A percentile compares a stretch with the other conserved stretches of the same genome.
Evolutionary conservation across 257 asterid genomes (phyloP).

Genomic region (Marsdenia floribunda): DNA sequence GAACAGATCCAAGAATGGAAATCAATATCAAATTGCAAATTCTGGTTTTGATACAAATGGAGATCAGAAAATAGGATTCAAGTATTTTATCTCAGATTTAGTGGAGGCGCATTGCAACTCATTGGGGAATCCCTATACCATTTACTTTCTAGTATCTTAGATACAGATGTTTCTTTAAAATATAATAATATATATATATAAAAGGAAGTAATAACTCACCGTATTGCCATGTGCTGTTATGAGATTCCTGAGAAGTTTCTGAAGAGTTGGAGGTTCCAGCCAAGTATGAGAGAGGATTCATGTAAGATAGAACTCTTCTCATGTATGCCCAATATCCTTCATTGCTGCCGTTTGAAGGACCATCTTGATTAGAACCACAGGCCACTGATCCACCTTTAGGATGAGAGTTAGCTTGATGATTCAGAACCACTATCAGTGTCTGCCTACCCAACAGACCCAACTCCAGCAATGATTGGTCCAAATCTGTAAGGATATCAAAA

Average conservation of each 20-base stretch:
- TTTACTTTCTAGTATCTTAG: no score
- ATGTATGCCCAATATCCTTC: slow-evolving; percentile 74
- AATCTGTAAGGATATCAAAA: slow-evolving; percentile 39
- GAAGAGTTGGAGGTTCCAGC: slow-evolving; percentile 39
- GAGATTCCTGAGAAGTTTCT: slow-evolving; percentile 43
- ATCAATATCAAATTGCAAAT: neutral
- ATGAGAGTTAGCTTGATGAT: slow-evolving; percentile 20
- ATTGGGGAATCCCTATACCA: no score
- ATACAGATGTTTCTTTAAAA: neutral
- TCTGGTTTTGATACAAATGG: neutral
- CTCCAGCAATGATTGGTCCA: slow-evolving; percentile 55
- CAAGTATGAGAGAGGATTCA: slow-evolving; percentile 74
- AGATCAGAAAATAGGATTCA: neutral
- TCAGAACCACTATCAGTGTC: slow-evolving; percentile 63
- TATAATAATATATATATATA: neutral
- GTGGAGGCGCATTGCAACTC: no score
- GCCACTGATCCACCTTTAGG: slow-evolving; percentile 34
- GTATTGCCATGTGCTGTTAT: slow-evolving; percentile 46
- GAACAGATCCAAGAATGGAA: neutral
- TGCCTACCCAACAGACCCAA: slow-evolving; percentile 74
- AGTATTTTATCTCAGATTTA: no score
- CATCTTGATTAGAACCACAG: slow-evolving; percentile 20
- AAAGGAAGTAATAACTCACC: slow-evolving; percentile 24
- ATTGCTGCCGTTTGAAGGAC: slow-evolving; percentile 38
- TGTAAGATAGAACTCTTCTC: slow-evolving; percentile 59